These are phyloP conservation scores for Yamadazyma atmosphaerica DNA, from an alignment of 1,139 yeast genomes.

Conservation along the genomic window DNA sequence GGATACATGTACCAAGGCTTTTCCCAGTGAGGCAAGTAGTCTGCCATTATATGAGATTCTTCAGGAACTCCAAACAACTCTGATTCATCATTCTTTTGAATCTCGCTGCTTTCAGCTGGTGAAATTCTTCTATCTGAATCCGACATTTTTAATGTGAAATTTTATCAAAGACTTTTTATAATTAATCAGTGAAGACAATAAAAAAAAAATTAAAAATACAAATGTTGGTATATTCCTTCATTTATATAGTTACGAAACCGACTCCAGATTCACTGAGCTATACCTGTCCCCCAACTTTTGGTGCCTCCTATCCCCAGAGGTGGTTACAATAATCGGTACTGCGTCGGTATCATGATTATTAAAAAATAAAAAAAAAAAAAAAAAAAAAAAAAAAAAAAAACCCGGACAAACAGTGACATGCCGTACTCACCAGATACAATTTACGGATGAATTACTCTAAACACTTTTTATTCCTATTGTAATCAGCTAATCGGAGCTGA, in stretches of 20 bases:
- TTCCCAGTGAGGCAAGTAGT: slow-evolving; percentile 8
- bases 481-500: no score
- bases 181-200: no score
- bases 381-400: background rate
- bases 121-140: slow-evolving; percentile 1
- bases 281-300: background rate
- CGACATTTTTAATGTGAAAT: slow-evolving; percentile 9
- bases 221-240: background rate
- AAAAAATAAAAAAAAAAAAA: background rate
- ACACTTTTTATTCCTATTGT: no score
- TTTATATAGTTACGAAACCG: background rate
- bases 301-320: background rate
- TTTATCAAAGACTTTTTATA: background rate
- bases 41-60: slow-evolving; percentile 4
- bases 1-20: slow-evolving; percentile 25
- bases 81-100: slow-evolving; percentile 2
- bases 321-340: background rate
- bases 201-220: no score
- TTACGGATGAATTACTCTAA: background rate
- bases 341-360: background rate
- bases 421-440: no score
- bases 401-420: no score
- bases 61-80: background rate
- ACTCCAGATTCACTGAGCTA: background rate
- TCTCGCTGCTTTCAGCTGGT: background rate